These are phyloP conservation scores for Madurella fahalii DNA, from an alignment of 2,329 filamentous ascomycete genomes.

Conservation along the genomic window DNA sequence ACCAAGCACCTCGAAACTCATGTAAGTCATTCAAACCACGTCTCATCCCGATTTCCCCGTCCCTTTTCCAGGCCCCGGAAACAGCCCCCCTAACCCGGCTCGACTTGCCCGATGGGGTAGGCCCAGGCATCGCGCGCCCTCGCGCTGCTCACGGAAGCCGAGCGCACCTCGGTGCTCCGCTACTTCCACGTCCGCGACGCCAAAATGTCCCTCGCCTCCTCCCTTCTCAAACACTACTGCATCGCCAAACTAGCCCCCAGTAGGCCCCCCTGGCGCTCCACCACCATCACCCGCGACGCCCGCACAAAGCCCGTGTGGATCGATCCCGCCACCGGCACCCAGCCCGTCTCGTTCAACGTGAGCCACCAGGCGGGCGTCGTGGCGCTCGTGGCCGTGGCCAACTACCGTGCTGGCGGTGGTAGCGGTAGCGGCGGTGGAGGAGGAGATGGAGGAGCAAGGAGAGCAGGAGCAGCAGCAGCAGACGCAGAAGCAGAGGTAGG, in stretches of 20 bases:
- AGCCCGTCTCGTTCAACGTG: slow-evolving; percentile 65
- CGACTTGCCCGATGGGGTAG: not conserved
- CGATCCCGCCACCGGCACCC: slow-evolving; percentile 44
- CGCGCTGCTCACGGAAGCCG: slow-evolving; percentile 48
- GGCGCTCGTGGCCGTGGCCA: slow-evolving; percentile 54
- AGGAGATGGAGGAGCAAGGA: not conserved
- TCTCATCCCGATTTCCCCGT: not conserved
- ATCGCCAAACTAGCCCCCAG: slow-evolving; percentile 53
- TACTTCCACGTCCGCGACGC: slow-evolving; percentile 69
- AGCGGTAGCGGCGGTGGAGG: slow-evolving; percentile 28
- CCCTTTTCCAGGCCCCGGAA: too few species aligned
- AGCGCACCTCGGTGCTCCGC: slow-evolving; percentile 53
- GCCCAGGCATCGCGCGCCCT: slow-evolving; percentile 52
- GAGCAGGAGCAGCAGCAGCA: not conserved
- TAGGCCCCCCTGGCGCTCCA: slow-evolving; percentile 55
- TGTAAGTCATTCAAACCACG: slow-evolving; percentile 33
- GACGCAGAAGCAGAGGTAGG: slow-evolving; percentile 49
- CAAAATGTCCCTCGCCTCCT: slow-evolving; percentile 68
- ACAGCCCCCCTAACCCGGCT: not conserved
- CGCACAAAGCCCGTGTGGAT: slow-evolving; percentile 51
- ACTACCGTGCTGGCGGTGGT: slow-evolving; percentile 28
- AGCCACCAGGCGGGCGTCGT: slow-evolving; percentile 76
- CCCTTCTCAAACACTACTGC: slow-evolving; percentile 68
- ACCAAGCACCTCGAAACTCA: slow-evolving; percentile 45
- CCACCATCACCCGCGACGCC: slow-evolving; percentile 53